Conservation (phyloP, 2,329 filamentous ascomycete species). For the Gyromitra esculenta region DNA sequence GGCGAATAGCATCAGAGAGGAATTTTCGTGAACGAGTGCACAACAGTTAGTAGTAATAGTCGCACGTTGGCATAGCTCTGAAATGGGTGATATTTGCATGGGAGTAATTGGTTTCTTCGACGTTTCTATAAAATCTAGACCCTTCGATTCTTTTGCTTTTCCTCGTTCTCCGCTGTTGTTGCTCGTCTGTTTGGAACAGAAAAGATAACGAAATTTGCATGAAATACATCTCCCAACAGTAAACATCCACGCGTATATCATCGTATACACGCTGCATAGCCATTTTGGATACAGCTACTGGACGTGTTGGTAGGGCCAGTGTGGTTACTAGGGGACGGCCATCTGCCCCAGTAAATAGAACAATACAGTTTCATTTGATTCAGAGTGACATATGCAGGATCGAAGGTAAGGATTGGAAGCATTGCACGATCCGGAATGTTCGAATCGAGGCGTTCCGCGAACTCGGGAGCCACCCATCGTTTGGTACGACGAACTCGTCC, state of each 20-base stretch:
- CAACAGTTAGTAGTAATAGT: slow-evolving; percentile 14
- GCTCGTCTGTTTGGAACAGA: neutral
- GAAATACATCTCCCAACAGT: slow-evolving; percentile 12
- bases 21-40: neutral
- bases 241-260: slow-evolving; percentile 29
- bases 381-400: slow-evolving; percentile 8
- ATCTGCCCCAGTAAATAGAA: slow-evolving; percentile 10
- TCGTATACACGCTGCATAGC: slow-evolving; percentile 10
- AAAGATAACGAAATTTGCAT: slow-evolving; percentile 8
- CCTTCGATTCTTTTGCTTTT: slow-evolving; percentile 19
- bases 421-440: slow-evolving; percentile 23
- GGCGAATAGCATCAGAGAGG: slow-evolving; percentile 11
- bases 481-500: slow-evolving; percentile 22
- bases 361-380: slow-evolving; percentile 11
- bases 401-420: slow-evolving; percentile 12
- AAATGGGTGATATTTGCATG: slow-evolving; percentile 1
- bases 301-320: neutral
- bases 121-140: neutral
- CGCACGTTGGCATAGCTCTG: neutral
- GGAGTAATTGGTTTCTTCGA: slow-evolving; percentile 29
- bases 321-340: neutral
- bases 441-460: slow-evolving; percentile 26
- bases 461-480: slow-evolving; percentile 3
- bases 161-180: neutral
- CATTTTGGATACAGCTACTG: neutral